Evolutionary conservation across 225 moss, liverwort and hornwort genomes (phyloP).

Genomic region (Sphagnum contortum): DNA sequence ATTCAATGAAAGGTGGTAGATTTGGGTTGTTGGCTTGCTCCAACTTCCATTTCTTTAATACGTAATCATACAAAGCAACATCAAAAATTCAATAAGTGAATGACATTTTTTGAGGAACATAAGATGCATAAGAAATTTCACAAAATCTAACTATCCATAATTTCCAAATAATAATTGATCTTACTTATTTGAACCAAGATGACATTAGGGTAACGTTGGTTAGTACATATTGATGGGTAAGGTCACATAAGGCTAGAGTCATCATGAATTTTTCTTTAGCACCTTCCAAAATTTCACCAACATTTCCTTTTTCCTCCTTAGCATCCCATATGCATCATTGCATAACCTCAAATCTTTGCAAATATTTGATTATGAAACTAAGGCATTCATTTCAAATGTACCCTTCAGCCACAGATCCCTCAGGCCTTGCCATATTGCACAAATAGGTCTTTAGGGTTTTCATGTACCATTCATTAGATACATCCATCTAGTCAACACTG

Average conservation of each 20-base stretch:
- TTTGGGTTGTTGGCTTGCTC: not conserved
- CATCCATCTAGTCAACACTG: not conserved
- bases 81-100: not conserved
- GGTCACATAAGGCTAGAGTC: too few relatives aligned
- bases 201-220: not conserved
- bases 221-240: not conserved
- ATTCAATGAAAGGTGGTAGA: not conserved
- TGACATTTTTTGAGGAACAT: too few relatives aligned
- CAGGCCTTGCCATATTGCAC: not conserved
- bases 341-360: not conserved
- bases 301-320: not conserved
- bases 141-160: too few relatives aligned
- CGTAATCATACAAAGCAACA: not conserved
- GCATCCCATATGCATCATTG: not conserved
- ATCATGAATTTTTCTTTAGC: not conserved
- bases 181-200: not conserved
- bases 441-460: not conserved
- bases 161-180: too few relatives aligned
- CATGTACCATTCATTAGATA: constrained; percentile 2
- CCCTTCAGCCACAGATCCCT: not conserved
- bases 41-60: not conserved
- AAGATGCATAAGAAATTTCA: too few relatives aligned
- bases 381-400: not conserved
- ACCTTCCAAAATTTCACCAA: not conserved
- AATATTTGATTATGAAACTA: not conserved